Evolutionary conservation across 805 yeast genomes (phyloP).

Genomic region (Metschnikowia aberdeeniae): DNA sequence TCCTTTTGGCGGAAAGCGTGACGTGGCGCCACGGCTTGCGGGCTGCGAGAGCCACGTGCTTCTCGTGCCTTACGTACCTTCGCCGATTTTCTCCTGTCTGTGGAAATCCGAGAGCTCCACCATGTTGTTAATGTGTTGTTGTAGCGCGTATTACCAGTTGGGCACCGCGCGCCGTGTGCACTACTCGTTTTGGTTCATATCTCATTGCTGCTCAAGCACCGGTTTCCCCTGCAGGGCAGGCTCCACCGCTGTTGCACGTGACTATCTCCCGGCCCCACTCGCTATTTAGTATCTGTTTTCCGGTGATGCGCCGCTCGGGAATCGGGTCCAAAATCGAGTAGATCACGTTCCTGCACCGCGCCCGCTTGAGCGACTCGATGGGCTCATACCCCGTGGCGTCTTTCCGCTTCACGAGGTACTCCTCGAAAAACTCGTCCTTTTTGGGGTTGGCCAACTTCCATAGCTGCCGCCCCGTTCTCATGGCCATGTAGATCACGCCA

Average conservation of each 20-base stretch:
- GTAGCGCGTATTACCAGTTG: not conserved
- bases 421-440: conserved; percentile 76
- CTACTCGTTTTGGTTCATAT: not conserved
- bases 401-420: conserved; percentile 73
- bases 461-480: conserved; percentile 90
- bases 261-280: conserved; percentile 94
- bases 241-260: conserved; percentile 68
- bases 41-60: too few species aligned
- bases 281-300: conserved; percentile 80
- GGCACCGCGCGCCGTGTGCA: not conserved
- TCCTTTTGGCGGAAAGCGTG: not conserved
- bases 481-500: conserved; percentile 89
- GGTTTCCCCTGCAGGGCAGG: not conserved
- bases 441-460: conserved; percentile 78
- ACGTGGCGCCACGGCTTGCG: not conserved
- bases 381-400: conserved; percentile 88
- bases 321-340: conserved; percentile 91
- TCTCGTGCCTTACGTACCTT: conserved; percentile 46
- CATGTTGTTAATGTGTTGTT: conserved; percentile 36
- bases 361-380: conserved; percentile 77
- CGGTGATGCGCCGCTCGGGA: conserved; percentile 82
- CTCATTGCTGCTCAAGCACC: not conserved
- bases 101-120: conserved; percentile 89
- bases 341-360: conserved; percentile 87
- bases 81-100: conserved; percentile 94